Conservation (phyloP, 768 basidiomycete species). For the Trametes sanguinea region DNA sequence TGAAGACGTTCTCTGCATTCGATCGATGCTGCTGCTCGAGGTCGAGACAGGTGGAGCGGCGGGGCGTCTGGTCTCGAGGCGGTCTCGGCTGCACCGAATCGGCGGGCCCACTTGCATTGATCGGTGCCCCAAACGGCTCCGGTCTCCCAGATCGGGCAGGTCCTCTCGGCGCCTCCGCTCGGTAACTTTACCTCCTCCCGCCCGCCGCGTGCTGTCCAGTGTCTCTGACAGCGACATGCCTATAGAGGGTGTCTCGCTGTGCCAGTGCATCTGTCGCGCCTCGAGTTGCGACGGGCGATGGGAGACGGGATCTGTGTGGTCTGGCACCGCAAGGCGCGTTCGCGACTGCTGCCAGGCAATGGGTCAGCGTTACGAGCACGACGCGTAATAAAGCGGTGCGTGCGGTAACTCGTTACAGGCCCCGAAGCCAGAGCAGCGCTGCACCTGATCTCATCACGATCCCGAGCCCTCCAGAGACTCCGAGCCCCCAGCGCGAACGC, state of each 20-base stretch:
- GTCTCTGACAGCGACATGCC: no score
- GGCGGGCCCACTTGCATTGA: background rate
- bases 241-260: no score
- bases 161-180: background rate
- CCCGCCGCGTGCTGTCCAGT: background rate
- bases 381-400: conserved; percentile 8
- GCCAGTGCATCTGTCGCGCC: no score
- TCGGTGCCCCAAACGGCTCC: conserved; percentile 8
- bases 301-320: background rate
- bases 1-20: no score
- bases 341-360: background rate
- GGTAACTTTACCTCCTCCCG: conserved; percentile 13
- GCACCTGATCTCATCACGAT: conserved; percentile 2
- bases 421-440: background rate
- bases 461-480: background rate
- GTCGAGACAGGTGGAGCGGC: background rate
- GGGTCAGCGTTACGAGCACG: background rate
- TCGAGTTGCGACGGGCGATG: no score
- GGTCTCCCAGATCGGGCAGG: conserved; percentile 1
- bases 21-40: background rate
- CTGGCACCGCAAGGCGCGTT: background rate
- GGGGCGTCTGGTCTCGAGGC: conserved; percentile 2
- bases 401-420: background rate
- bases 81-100: background rate
- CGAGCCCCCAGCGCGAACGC: no score